Evolutionary conservation across 208 protist genomes (phyloP).

Genomic region (Leishmania arabica): DNA sequence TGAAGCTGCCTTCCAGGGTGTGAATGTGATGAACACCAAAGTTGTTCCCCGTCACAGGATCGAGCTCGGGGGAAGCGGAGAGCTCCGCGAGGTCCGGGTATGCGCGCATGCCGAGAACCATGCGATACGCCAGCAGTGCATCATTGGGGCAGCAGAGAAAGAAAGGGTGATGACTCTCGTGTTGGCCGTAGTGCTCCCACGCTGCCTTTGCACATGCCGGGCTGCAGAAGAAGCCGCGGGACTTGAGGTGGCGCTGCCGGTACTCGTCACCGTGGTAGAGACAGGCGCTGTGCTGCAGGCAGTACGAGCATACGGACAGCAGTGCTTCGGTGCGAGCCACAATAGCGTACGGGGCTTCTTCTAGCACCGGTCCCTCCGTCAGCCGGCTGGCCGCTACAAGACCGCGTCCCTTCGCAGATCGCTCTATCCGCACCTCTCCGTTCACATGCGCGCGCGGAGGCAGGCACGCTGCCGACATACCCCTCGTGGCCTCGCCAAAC

Average conservation of each 20-base stretch:
- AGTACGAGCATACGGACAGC: slow-evolving; percentile 78
- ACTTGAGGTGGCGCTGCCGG: slow-evolving; percentile 48
- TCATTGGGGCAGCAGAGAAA: slow-evolving; percentile 87
- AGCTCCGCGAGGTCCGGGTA: slow-evolving; percentile 34
- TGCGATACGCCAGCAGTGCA: slow-evolving; percentile 70
- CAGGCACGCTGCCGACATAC: slow-evolving; percentile 25
- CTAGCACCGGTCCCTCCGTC: slow-evolving; percentile 51
- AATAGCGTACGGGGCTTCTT: slow-evolving; percentile 68
- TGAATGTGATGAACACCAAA: slow-evolving; percentile 46
- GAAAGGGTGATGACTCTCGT: slow-evolving; percentile 71
- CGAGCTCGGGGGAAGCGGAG: slow-evolving; percentile 35
- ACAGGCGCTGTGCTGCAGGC: slow-evolving; percentile 67
- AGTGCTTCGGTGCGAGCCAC: slow-evolving; percentile 68
- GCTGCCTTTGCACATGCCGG: slow-evolving; percentile 51
- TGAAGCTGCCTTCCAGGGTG: slow-evolving; percentile 55
- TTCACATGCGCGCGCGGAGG: slow-evolving; percentile 37
- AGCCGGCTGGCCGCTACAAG: slow-evolving; percentile 45
- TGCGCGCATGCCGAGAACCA: slow-evolving; percentile 42
- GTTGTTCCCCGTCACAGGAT: slow-evolving; percentile 35
- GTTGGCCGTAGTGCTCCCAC: slow-evolving; percentile 77
- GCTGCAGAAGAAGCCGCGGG: slow-evolving; percentile 89
- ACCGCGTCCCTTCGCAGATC: slow-evolving; percentile 42
- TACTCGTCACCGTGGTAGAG: slow-evolving; percentile 73
- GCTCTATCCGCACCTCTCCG: slow-evolving; percentile 27
- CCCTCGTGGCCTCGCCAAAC: slow-evolving; percentile 36